Evolutionary conservation across 495 filamentous ascomycete species (phyloP).

Genomic region (Clavariopsis aquatica): DNA sequence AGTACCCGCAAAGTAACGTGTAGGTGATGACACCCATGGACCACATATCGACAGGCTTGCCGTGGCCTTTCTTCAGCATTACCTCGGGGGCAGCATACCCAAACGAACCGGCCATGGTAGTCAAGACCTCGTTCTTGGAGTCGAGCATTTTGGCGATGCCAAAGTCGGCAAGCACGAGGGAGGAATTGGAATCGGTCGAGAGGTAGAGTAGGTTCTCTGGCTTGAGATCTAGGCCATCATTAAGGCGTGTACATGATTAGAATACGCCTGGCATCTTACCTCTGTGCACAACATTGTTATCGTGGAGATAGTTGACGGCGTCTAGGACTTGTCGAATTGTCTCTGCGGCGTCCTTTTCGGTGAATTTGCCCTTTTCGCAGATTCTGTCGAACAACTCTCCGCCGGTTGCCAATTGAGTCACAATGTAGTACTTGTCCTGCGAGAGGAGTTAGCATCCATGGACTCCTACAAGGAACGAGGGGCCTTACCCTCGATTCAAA

Average conservation of each 20-base stretch:
- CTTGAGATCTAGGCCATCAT: constrained; percentile 73
- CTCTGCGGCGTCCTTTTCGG: constrained; percentile 96
- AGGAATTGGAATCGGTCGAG: constrained; percentile 71
- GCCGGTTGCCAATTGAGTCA: constrained; percentile 93
- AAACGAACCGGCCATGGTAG: constrained; percentile 98
- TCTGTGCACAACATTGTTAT: constrained; percentile 94
- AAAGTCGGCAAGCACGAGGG: constrained; percentile 93
- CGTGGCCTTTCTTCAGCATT: constrained; percentile 96
- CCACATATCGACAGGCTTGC: constrained; percentile 99
- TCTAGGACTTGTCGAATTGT: constrained; percentile 94
- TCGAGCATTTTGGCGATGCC: constrained; percentile 99
- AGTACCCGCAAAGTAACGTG: constrained; percentile 98
- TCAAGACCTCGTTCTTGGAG: constrained; percentile 83
- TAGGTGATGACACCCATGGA: constrained; percentile 98
- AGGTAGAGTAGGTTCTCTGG: constrained; percentile 97
- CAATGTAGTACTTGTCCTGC: constrained; percentile 99
- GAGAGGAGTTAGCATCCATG: constrained; percentile 7
- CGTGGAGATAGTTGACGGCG: constrained; percentile 92
- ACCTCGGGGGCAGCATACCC: constrained; percentile 98
- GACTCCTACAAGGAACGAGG: constrained; percentile 15
- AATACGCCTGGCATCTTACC: constrained; percentile 54
- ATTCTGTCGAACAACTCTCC: constrained; percentile 98
- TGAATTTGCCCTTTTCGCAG: constrained; percentile 97
- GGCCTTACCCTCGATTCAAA: constrained; percentile 83
- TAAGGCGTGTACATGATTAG: background rate